A percentile compares a stretch with the other conserved stretches of the same genome.
These are phyloP conservation scores for Cyclocybe aegerita DNA, from an alignment of 768 basidiomycete species.

Conservation along the genomic window DNA sequence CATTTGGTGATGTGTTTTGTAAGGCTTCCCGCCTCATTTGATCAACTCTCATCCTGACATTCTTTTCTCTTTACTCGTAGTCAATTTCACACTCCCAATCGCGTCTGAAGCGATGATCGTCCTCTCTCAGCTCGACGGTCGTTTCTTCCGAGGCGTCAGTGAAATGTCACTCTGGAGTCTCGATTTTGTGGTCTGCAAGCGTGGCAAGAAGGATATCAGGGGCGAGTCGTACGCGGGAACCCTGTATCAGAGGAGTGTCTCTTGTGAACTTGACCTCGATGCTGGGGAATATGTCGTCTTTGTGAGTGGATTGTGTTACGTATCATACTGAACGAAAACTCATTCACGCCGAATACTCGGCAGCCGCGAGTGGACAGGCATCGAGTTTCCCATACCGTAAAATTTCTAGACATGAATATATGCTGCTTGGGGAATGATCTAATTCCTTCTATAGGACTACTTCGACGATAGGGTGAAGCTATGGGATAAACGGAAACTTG, in stretches of 20 bases:
- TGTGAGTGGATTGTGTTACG: constrained; percentile 24
- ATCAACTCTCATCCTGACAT: background rate
- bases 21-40: constrained; percentile 11
- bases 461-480: constrained; percentile 7
- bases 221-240: constrained; percentile 26
- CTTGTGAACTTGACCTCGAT: constrained; percentile 34
- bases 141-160: constrained; percentile 41
- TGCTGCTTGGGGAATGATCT: no score
- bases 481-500: constrained; percentile 12
- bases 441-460: constrained; percentile 5
- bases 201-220: constrained; percentile 28
- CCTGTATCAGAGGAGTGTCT: constrained; percentile 30
- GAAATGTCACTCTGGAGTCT: constrained; percentile 36
- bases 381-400: no score
- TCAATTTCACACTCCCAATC: constrained; percentile 25
- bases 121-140: constrained; percentile 41
- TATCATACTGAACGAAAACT: background rate
- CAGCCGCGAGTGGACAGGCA: no score
- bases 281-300: constrained; percentile 39
- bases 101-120: constrained; percentile 38
- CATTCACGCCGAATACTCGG: no score
- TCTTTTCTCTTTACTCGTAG: constrained; percentile 1
- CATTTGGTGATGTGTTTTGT: constrained; percentile 49
- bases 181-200: constrained; percentile 45
- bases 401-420: no score